Conservation (phyloP, 2,329 filamentous ascomycete species). For the Amauroascus niger region DNA sequence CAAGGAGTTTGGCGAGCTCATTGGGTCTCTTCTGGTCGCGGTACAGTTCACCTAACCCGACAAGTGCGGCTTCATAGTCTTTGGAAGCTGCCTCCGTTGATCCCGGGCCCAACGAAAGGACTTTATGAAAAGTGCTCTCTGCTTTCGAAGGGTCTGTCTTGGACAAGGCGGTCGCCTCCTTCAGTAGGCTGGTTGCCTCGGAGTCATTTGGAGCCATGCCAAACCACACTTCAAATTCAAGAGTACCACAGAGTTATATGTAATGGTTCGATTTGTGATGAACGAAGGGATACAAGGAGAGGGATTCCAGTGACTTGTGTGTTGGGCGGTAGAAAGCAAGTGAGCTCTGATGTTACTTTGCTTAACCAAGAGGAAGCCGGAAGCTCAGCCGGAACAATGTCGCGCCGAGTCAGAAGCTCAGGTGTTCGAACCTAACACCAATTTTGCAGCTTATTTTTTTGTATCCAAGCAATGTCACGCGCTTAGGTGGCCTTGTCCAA, state of each 20-base stretch:
- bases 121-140: constrained; percentile 78
- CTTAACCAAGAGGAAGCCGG: background rate
- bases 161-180: constrained; percentile 76
- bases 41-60: constrained; percentile 86
- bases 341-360: constrained; percentile 8
- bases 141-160: constrained; percentile 75
- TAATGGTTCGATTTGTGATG: background rate
- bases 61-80: constrained; percentile 82
- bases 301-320: background rate
- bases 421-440: background rate
- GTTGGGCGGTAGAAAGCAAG: background rate
- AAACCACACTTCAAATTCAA: background rate
- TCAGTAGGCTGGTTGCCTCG: constrained; percentile 57
- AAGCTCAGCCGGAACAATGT: constrained; percentile 9
- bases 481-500: too few relatives aligned
- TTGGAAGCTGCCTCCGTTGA: constrained; percentile 76
- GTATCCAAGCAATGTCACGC: too few relatives aligned
- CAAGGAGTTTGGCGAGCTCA: constrained; percentile 81
- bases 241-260: background rate
- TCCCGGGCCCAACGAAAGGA: constrained; percentile 74
- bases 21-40: constrained; percentile 69
- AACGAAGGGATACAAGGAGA: background rate
- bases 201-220: constrained; percentile 41
- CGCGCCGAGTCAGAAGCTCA: background rate
- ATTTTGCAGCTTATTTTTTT: too few relatives aligned